Conservation (phyloP, 2,329 filamentous ascomycete species). For the Neopestalotiopsis rosae region DNA sequence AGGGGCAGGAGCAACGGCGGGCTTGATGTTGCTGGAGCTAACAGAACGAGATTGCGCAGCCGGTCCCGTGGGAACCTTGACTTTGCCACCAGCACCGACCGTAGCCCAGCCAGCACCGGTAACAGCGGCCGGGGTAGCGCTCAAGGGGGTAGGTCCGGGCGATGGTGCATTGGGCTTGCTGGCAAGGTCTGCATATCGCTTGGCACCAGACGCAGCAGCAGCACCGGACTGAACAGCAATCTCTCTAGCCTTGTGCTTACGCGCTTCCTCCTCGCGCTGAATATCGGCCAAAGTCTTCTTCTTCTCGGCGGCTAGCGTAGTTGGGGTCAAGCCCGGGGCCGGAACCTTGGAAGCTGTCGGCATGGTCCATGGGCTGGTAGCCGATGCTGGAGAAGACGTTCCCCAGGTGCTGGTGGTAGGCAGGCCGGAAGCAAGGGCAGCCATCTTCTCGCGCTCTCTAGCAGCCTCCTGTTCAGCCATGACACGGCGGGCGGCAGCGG, state of each 20-base stretch:
- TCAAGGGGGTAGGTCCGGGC: slow-evolving; percentile 38
- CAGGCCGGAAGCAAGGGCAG: slow-evolving; percentile 74
- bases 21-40: slow-evolving; percentile 50
- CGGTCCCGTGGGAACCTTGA: slow-evolving; percentile 73
- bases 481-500: slow-evolving; percentile 77
- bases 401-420: slow-evolving; percentile 92
- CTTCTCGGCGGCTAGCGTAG: slow-evolving; percentile 43
- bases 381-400: slow-evolving; percentile 71
- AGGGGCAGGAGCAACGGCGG: slow-evolving; percentile 42
- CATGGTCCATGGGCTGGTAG: slow-evolving; percentile 70
- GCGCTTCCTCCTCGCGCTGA: slow-evolving; percentile 91
- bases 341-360: slow-evolving; percentile 54
- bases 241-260: slow-evolving; percentile 76
- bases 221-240: slow-evolving; percentile 52
- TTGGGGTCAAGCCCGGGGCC: slow-evolving; percentile 35
- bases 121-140: slow-evolving; percentile 43
- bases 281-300: slow-evolving; percentile 97
- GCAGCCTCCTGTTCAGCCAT: slow-evolving; percentile 80
- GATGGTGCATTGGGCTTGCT: slow-evolving; percentile 66
- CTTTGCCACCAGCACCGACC: slow-evolving; percentile 91
- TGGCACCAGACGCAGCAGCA: slow-evolving; percentile 57
- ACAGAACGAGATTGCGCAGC: slow-evolving; percentile 52
- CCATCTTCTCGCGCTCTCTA: slow-evolving; percentile 64
- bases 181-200: slow-evolving; percentile 94
- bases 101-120: slow-evolving; percentile 80